Percentiles rank a stretch among this genome's conserved stretches.
Conservation (phyloP, 768 basidiomycete genomes). For the Sarcodon aspratus region DNA sequence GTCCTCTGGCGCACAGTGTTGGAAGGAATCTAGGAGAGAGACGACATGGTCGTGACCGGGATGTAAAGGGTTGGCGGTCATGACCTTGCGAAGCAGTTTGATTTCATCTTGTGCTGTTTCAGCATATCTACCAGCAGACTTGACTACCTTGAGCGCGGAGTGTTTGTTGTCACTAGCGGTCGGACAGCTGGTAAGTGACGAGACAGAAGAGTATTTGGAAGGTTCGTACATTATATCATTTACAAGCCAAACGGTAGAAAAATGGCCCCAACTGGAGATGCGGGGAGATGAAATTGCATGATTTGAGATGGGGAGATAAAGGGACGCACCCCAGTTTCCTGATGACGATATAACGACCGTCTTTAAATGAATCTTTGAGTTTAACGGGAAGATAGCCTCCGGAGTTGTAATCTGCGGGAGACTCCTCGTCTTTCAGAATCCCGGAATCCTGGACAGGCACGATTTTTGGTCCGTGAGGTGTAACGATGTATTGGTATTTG, state of each 20-base stretch:
- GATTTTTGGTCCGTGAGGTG: slow-evolving; percentile 55
- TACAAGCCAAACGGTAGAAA: slow-evolving; percentile 90
- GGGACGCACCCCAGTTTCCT: slow-evolving; percentile 74
- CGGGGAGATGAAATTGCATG: slow-evolving; percentile 7
- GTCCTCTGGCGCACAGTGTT: slow-evolving; percentile 58
- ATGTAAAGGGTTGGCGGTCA: slow-evolving; percentile 60
- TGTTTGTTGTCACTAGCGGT: slow-evolving; percentile 38
- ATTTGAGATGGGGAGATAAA: slow-evolving; percentile 3
- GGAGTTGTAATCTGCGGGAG: slow-evolving; percentile 71
- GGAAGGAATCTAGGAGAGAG: slow-evolving; percentile 85
- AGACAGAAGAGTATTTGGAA: neutral
- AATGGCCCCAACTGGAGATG: slow-evolving; percentile 76
- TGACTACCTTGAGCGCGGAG: slow-evolving; percentile 90
- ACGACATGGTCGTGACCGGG: slow-evolving; percentile 75
- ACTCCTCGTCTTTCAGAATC: slow-evolving; percentile 66
- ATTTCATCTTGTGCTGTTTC: slow-evolving; percentile 97
- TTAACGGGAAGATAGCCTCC: slow-evolving; percentile 58
- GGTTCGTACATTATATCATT: slow-evolving; percentile 59
- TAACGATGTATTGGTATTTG: slow-evolving; percentile 70
- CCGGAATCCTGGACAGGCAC: slow-evolving; percentile 53
- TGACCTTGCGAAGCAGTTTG: slow-evolving; percentile 73
- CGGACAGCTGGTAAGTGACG: neutral
- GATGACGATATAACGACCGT: slow-evolving; percentile 74
- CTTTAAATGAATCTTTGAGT: slow-evolving; percentile 74
- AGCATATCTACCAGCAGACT: slow-evolving; percentile 89